Percentiles rank a stretch among this genome's conserved stretches.
Conservation (phyloP, 1,284 basidiomycete genomes). For the Papiliotrema flavescens region DNA sequence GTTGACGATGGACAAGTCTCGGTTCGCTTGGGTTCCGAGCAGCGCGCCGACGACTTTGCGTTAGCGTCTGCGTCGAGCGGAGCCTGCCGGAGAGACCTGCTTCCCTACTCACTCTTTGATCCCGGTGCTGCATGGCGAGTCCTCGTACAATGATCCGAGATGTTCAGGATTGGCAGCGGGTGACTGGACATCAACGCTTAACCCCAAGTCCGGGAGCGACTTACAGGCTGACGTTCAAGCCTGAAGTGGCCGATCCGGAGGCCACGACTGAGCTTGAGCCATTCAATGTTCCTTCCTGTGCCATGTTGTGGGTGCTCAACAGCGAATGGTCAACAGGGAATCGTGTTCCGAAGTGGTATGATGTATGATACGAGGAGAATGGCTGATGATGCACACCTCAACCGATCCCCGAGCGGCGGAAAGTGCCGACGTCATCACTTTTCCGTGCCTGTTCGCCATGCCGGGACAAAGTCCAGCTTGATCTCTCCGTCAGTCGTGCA, state of each 20-base stretch:
- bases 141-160: slow-evolving; percentile 92
- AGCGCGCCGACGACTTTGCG: slow-evolving; percentile 79
- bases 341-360: no score
- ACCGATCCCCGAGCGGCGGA: no score
- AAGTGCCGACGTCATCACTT: no score
- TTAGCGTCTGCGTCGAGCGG: neutral
- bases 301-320: slow-evolving; percentile 1
- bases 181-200: slow-evolving; percentile 58
- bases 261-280: slow-evolving; percentile 1
- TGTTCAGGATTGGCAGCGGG: slow-evolving; percentile 91
- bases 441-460: no score
- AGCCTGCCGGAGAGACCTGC: neutral
- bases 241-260: slow-evolving; percentile 25
- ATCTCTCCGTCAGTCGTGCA: no score
- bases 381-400: neutral
- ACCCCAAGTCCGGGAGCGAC: slow-evolving; percentile 2
- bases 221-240: slow-evolving; percentile 43
- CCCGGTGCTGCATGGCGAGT: slow-evolving; percentile 49
- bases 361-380: no score
- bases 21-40: slow-evolving; percentile 88
- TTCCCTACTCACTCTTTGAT: slow-evolving; percentile 14
- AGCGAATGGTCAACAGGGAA: no score
- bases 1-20: slow-evolving; percentile 94
- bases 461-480: neutral
- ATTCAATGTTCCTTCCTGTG: neutral